phyloP scores from a whole-genome alignment of 2,329 filamentous ascomycete genomes.

The Cladosporium sp. region DNA sequence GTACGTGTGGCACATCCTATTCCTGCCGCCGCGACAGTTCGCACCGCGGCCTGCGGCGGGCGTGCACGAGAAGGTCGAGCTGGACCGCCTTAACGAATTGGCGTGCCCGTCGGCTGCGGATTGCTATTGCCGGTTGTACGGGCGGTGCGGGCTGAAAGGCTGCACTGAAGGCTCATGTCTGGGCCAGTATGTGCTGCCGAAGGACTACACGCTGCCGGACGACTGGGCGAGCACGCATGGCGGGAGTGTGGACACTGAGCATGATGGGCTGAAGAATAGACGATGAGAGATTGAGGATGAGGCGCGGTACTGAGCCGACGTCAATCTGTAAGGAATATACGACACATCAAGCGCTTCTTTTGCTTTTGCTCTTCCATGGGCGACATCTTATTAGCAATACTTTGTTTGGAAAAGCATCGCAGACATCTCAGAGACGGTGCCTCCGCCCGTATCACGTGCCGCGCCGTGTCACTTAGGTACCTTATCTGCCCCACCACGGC shows the following conservation, averaged over 20 bases:
- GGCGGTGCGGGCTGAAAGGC: conserved; percentile 28
- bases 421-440: too few species aligned
- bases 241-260: neutral
- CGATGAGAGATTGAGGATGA: neutral
- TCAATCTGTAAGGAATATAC: too few species aligned
- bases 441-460: too few species aligned
- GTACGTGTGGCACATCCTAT: conserved; percentile 47
- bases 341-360: too few species aligned
- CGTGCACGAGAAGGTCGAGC: conserved; percentile 24
- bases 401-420: too few species aligned
- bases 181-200: conserved; percentile 37
- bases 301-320: too few species aligned
- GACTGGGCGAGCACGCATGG: conserved; percentile 6
- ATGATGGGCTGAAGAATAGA: neutral
- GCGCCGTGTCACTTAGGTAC: neutral
- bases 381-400: too few species aligned
- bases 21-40: conserved; percentile 26
- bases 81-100: conserved; percentile 34
- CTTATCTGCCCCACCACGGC: neutral
- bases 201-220: conserved; percentile 31
- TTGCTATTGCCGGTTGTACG: conserved; percentile 42
- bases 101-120: conserved; percentile 35
- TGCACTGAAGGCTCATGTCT: conserved; percentile 31
- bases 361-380: too few species aligned
- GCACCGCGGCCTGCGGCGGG: neutral